These are phyloP conservation scores for Verticillium nubilum DNA, from an alignment of 2,329 filamentous ascomycete genomes.

Conservation along the genomic window DNA sequence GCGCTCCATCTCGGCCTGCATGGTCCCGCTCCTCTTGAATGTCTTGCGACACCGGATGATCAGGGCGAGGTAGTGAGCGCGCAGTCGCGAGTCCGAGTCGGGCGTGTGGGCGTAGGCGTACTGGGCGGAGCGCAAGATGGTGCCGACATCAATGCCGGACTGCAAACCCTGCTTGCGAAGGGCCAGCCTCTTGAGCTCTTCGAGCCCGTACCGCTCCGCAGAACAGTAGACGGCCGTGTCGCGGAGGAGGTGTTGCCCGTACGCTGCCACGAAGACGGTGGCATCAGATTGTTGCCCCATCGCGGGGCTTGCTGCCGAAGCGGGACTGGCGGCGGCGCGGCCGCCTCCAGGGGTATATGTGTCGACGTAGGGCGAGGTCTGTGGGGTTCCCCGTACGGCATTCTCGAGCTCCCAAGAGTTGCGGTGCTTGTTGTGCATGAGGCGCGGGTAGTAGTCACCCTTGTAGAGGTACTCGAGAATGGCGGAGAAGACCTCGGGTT, in stretches of 20 bases:
- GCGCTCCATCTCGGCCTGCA: slow-evolving; percentile 97
- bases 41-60: slow-evolving; percentile 97
- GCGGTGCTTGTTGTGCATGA: slow-evolving; percentile 79
- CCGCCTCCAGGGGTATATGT: slow-evolving; percentile 28
- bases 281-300: slow-evolving; percentile 51
- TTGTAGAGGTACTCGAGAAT: slow-evolving; percentile 97
- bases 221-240: slow-evolving; percentile 95
- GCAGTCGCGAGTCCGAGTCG: slow-evolving; percentile 84
- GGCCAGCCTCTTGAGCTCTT: slow-evolving; percentile 85
- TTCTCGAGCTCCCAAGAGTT: slow-evolving; percentile 90
- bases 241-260: slow-evolving; percentile 72
- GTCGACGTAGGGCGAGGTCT: slow-evolving; percentile 47
- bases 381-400: slow-evolving; percentile 35
- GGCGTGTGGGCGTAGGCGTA: slow-evolving; percentile 96
- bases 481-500: slow-evolving; percentile 89
- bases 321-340: slow-evolving; percentile 40
- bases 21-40: slow-evolving; percentile 96
- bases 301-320: slow-evolving; percentile 52
- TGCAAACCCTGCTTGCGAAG: slow-evolving; percentile 93
- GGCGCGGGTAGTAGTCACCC: slow-evolving; percentile 87
- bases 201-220: slow-evolving; percentile 83
- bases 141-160: slow-evolving; percentile 84
- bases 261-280: slow-evolving; percentile 71
- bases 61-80: slow-evolving; percentile 94
- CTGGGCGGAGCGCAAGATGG: slow-evolving; percentile 85